Base-by-base conservation (phyloP, 1,284 basidiomycete genomes). In the Sporisorium exsertum region DNA sequence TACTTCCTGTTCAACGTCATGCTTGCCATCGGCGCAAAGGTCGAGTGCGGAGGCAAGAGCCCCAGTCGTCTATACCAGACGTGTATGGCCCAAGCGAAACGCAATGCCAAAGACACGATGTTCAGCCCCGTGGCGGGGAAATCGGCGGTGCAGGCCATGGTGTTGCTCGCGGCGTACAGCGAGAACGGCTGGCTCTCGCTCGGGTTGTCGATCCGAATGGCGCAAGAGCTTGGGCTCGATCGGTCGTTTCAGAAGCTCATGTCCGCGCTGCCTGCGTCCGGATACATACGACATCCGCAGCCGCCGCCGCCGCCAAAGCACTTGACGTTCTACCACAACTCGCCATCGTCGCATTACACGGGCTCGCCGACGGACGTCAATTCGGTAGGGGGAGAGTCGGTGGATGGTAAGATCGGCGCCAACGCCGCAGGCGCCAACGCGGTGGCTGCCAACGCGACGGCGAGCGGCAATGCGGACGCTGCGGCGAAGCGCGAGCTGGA, bases 131-230 rank as follows among this genome's bases (percentile, higher is more conserved):
- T 95, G 33, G 93, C 94, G 20, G 89, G 93, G 81, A 96, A 96
- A 86, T 94, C 96, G 87, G 94, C 94, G 37, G 94, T 96, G 27
- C 94, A 95, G 90, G 94, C 94, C 9, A 95, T 95, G 92, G 87
- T 96, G 6, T 88, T 97, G 47, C 88, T 97, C 58, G 93, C 94
- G 37, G 93, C 94, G 0, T 96, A 94, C 93, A 94, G 92, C 84
- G 94, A 94, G 51, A 94, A 94, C 75, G 94, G 93, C 0, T 96
- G 94, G 94, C 88, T 96, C 42, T 93, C 94, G 6, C 92, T 92
- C 77, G 93, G 94, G 4, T 93, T 96, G 83, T 94, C 94, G 3
- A 91, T 97, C 90, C 90, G 94, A 43, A 95, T 96, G 93, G 94
- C 93, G 9, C 88, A 97, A 64, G 94, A 97, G 85, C 90, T 97